Evolutionary conservation across 208 protist genomes (phyloP).

Genomic region (Leishmania lainsoni): DNA sequence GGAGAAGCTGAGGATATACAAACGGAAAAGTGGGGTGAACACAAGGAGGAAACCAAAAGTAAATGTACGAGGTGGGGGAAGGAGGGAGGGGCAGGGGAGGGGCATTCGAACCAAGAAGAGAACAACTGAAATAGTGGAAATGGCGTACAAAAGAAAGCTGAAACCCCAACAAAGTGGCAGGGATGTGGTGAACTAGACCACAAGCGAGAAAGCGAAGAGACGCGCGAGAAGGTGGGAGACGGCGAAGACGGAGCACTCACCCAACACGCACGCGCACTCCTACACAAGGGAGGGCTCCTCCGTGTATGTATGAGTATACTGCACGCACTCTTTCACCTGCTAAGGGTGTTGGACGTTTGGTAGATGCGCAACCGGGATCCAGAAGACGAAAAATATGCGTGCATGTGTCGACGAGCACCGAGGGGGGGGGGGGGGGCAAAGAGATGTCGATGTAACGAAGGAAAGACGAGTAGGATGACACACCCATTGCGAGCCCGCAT

Average conservation of each 20-base stretch:
- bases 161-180: background rate
- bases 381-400: background rate
- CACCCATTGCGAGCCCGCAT: background rate
- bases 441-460: background rate
- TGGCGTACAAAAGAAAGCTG: background rate
- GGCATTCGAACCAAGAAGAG: background rate
- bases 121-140: background rate
- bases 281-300: background rate
- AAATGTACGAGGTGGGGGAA: background rate
- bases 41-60: background rate
- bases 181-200: background rate
- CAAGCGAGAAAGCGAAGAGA: background rate
- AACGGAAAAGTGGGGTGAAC: background rate
- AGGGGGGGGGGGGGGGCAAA: background rate
- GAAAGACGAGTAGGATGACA: background rate
- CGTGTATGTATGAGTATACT: background rate
- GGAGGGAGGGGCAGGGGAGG: background rate
- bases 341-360: background rate
- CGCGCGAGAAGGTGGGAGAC: background rate
- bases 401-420: background rate
- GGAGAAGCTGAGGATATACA: background rate
- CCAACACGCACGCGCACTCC: background rate
- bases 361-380: background rate
- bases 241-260: background rate
- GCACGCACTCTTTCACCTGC: constrained; percentile 3